Evolutionary conservation across 768 basidiomycete species (phyloP).

Genomic region (Phaeotremella skinneri): DNA sequence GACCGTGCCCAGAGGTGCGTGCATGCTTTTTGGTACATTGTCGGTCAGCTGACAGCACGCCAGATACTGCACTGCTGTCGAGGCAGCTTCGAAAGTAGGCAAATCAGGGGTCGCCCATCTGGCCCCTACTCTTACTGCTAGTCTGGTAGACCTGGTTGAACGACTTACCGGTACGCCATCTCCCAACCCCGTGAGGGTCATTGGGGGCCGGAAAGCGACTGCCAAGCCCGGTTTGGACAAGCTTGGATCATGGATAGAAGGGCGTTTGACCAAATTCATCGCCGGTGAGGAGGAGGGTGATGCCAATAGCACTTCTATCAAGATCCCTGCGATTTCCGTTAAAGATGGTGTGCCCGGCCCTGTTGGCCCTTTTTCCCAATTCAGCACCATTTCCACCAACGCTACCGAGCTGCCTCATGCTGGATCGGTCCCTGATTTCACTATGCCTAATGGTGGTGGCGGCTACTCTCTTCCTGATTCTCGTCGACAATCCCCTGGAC

Average conservation of each 20-base stretch:
- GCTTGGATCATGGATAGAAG: slow-evolving; percentile 87
- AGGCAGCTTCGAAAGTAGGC: slow-evolving; percentile 58
- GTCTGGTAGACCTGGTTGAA: slow-evolving; percentile 74
- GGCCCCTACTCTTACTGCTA: slow-evolving; percentile 66
- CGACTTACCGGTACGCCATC: slow-evolving; percentile 62
- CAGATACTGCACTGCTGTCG: slow-evolving; percentile 91
- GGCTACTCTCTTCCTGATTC: neutral
- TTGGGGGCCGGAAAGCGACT: slow-evolving; percentile 53
- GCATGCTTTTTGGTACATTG: slow-evolving; percentile 7
- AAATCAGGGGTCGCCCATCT: slow-evolving; percentile 60
- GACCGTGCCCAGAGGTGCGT: slow-evolving; percentile 70
- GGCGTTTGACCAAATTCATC: slow-evolving; percentile 87
- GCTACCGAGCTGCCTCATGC: slow-evolving; percentile 32
- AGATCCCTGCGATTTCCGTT: slow-evolving; percentile 1
- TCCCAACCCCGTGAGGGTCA: slow-evolving; percentile 56
- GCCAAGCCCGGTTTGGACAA: slow-evolving; percentile 87
- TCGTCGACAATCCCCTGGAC: neutral
- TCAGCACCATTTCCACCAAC: slow-evolving; percentile 80
- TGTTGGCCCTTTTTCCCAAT: slow-evolving; percentile 85
- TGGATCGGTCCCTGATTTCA: slow-evolving; percentile 36
- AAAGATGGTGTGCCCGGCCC: slow-evolving; percentile 39
- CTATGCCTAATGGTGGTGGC: slow-evolving; percentile 8
- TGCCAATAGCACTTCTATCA: slow-evolving; percentile 1
- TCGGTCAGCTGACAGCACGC: neutral
- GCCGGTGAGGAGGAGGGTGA: slow-evolving; percentile 70